Base-by-base conservation (phyloP, 2,329 filamentous ascomycete genomes). In the Fusarium protoensiforme region DNA sequence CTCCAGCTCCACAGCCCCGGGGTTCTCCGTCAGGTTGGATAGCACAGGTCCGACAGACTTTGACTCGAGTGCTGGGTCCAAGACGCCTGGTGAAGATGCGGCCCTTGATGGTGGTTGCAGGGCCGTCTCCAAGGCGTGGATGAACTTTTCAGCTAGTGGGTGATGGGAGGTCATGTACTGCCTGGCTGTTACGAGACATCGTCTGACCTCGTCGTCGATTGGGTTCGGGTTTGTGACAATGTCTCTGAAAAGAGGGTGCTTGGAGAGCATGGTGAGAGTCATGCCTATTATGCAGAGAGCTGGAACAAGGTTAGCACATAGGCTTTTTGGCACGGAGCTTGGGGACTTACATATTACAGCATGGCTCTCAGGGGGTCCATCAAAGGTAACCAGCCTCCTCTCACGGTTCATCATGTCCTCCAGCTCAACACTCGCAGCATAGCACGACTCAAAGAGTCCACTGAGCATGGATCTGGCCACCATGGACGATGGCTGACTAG, bases 241-340 rank as follows among this genome's bases (percentile, higher is more conserved):
- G 35, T 72, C 69, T 36, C 65, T 67, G 10, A 78, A 72, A 16
- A 78, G 60, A 20, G 75, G 74, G 41, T 73, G 68, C 14, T 76
- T 75, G 16, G 70, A 68, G 1, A 78, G 64, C 60, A 78, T 58
- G 31, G 65, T 65, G 39, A 78, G 74, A 22, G 74, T 78, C 67
- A 77, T 77, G 48, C 77, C 77, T 6, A 65, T 65, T 57, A 78
- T 71, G 59, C 71, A 65, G 11, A 78, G 67, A n/a, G 61, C 77
- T 78, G 2, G 7, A 54, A 13, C 0, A 0, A 2, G 18, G 63
- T 78, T 56, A 77, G 67, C 24, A 43, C 13, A 53, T 8, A 20
- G 11, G 11, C 14, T 20, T n/a, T n/a, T 53, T 20, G 4, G 3
- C 18, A 20, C 1, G 7, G 11, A 4, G 10, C 10, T 4, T 10